These are phyloP conservation scores for Diaporthe eres DNA, from an alignment of 2,329 filamentous ascomycete species.

Conservation along the genomic window DNA sequence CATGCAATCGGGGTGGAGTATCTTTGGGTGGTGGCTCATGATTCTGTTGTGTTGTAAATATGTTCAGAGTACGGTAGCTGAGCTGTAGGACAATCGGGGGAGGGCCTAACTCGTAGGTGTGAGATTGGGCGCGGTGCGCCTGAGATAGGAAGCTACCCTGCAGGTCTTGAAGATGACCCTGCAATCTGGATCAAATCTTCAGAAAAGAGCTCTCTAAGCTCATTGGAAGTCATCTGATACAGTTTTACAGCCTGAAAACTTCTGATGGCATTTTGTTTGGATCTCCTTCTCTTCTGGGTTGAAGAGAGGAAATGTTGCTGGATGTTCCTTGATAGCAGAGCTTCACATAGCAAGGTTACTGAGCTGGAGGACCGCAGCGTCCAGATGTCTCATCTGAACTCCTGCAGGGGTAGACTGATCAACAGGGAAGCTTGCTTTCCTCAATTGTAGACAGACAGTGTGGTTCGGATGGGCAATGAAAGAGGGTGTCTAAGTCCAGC, in stretches of 20 bases:
- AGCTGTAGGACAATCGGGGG: background rate
- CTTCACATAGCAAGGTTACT: constrained; percentile 42
- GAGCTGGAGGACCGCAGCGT: background rate
- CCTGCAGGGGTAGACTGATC: background rate
- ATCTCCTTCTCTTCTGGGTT: background rate
- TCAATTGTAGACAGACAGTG: background rate
- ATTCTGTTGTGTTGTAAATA: background rate
- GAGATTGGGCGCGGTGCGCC: background rate
- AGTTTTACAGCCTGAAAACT: background rate
- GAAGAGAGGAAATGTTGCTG: constrained; percentile 36
- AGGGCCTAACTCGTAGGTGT: background rate
- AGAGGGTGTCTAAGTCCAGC: no score
- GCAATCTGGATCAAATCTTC: background rate
- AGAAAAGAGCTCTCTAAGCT: background rate
- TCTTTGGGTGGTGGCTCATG: background rate
- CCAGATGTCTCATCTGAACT: background rate
- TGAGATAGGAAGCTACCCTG: constrained; percentile 8
- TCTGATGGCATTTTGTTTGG: no score
- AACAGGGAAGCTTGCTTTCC: background rate
- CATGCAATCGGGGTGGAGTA: background rate
- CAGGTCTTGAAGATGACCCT: background rate
- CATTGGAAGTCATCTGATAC: background rate
- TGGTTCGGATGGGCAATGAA: background rate
- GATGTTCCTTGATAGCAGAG: constrained; percentile 46
- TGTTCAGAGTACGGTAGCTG: no score